phyloP scores from a whole-genome alignment of 352 stramenopile genomes.

The Plasmopara viticola region DNA sequence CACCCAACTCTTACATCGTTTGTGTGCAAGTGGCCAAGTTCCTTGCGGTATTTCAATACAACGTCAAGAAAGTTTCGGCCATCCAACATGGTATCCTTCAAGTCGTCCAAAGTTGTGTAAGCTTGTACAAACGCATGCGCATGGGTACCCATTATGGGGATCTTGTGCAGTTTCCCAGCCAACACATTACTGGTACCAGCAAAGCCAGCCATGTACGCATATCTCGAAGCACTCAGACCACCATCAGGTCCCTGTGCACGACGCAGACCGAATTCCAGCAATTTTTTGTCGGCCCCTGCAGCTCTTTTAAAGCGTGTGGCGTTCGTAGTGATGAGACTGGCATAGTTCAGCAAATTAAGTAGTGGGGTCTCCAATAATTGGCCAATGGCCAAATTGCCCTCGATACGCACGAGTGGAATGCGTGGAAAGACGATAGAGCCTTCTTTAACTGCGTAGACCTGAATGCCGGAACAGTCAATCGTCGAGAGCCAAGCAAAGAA shows the following conservation, averaged over 20 bases:
- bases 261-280: slow-evolving; percentile 92
- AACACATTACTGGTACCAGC: slow-evolving; percentile 96
- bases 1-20: slow-evolving; percentile 56
- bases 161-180: slow-evolving; percentile 92
- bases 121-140: slow-evolving; percentile 97
- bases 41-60: slow-evolving; percentile 72
- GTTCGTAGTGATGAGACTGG: slow-evolving; percentile 96
- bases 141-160: slow-evolving; percentile 96
- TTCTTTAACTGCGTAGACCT: slow-evolving; percentile 93
- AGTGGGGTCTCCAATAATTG: slow-evolving; percentile 98
- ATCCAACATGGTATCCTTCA: slow-evolving; percentile 63
- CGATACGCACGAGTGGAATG: slow-evolving; percentile 91
- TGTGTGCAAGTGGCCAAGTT: slow-evolving; percentile 63
- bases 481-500: slow-evolving; percentile 95
- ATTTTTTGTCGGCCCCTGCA: slow-evolving; percentile 76
- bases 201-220: slow-evolving; percentile 98
- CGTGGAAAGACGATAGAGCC: slow-evolving; percentile 96
- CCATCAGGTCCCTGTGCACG: slow-evolving; percentile 96
- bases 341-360: slow-evolving; percentile 98
- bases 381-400: slow-evolving; percentile 90
- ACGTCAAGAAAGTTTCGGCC: slow-evolving; percentile 78
- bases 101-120: slow-evolving; percentile 90
- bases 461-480: slow-evolving; percentile 91
- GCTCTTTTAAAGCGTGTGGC: slow-evolving; percentile 94
- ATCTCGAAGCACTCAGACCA: slow-evolving; percentile 94